Evolutionary conservation across 2,329 filamentous ascomycete species (phyloP), one percentile per base, ranked within the genome.

Genomic region (Alternaria gaisen): DNA sequence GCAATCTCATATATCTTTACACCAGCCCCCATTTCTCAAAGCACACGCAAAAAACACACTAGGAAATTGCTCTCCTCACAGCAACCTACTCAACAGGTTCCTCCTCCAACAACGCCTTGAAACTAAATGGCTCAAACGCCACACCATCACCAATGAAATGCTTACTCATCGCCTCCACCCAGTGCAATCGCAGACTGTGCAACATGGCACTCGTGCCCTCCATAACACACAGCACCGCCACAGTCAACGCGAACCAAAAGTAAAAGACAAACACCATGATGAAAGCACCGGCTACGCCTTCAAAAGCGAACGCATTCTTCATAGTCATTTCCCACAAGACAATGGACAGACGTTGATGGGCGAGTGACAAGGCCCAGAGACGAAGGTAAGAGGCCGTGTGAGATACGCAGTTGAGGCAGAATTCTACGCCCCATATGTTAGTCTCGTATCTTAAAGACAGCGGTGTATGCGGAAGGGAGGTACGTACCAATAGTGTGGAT

Each of bases 351-450:
- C 98, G 95, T 80, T 99, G 95, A 84, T 99, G 95, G 32, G 95
- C 95, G 61, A 99, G 90, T 2, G 95, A 99, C 71, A 99, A 81
- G 32, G 95, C 95, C 95, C 95, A 99, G 44, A 99, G 91, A 84
- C 95, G 95, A 48, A 99, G 91, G 81, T 99, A 99, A 1, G 95
- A 99, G 5, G 95, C 95, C 5, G 96, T 99, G 82, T 99, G 95
- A 30, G 95, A 99, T 65, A 99, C 94, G 80, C 94, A 98, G 85
- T 99, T 99, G 72, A 99, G 86, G 78, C 95, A 99, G 84, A 99
- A 99, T 86, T 99, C 93, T 93, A 69, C 4, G 5, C 11, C 0
- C 1, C 0, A 7, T n/a, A 28, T 16, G 65, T 77, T 72, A 79
- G 73, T 46, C 50, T n/a, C 5, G 32, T 36, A 26, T 26, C 24